phyloP scores from a whole-genome alignment of 257 asterid genomes.

The Ehretia macrophylla region DNA sequence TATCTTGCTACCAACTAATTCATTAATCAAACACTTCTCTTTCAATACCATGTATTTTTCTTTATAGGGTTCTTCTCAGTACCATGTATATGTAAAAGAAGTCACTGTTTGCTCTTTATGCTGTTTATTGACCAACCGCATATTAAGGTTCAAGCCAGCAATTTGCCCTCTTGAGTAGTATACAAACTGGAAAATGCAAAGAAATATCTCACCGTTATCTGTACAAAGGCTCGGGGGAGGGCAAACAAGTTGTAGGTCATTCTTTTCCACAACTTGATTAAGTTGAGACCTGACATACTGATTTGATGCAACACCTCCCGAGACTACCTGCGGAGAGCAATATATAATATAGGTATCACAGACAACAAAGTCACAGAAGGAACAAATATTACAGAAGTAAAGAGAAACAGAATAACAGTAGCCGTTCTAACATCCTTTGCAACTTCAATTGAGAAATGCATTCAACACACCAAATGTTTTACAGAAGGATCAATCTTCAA shows the following conservation, averaged over 20 bases:
- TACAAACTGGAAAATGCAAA: background rate
- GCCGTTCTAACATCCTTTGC: too few species aligned
- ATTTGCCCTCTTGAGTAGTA: too few species aligned
- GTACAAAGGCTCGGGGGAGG: constrained; percentile 98
- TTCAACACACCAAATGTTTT: constrained; percentile 60
- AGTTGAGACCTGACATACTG: constrained; percentile 74
- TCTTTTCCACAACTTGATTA: constrained; percentile 47
- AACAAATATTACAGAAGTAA: constrained; percentile 1
- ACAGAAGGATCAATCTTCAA: constrained; percentile 75
- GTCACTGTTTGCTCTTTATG: background rate
- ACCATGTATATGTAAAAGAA: background rate
- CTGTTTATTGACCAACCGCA: background rate
- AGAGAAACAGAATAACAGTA: background rate
- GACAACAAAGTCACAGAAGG: constrained; percentile 5
- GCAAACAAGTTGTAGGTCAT: constrained; percentile 73
- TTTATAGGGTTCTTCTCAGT: background rate
- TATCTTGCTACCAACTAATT: too few species aligned
- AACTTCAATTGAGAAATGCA: background rate
- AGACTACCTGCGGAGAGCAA: constrained; percentile 62
- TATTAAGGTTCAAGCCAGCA: too few species aligned
- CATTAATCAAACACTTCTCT: background rate
- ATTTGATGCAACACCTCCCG: constrained; percentile 98
- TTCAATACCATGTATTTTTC: background rate
- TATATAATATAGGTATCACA: constrained; percentile 3
- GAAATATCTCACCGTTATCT: constrained; percentile 64